phyloP scores from a whole-genome alignment of 768 basidiomycete genomes.

The Pleurotus eryngii region DNA sequence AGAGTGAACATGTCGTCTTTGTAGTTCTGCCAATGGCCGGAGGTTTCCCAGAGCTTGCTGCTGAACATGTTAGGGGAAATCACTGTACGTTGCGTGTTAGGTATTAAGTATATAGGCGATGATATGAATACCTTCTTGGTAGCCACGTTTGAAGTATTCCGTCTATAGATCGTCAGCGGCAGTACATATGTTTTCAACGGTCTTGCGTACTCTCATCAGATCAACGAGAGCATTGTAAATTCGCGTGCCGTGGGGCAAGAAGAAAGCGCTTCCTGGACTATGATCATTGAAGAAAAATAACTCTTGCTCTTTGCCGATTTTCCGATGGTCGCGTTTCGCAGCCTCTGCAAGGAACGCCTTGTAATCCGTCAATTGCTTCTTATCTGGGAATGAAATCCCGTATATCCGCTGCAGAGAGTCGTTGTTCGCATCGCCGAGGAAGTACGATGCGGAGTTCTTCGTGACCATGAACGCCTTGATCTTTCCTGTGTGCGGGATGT shows the following conservation, averaged over 20 bases:
- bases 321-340: constrained; percentile 95
- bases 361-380: constrained; percentile 92
- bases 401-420: constrained; percentile 96
- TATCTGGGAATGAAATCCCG: constrained; percentile 98
- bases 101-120: neutral
- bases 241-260: constrained; percentile 93
- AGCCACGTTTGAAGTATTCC: constrained; percentile 94
- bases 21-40: constrained; percentile 98
- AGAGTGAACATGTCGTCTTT: constrained; percentile 97
- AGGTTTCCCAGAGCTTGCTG: constrained; percentile 95
- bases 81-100: constrained; percentile 41
- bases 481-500: constrained; percentile 95
- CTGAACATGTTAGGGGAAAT: constrained; percentile 98
- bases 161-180: constrained; percentile 37
- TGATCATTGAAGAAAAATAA: constrained; percentile 98
- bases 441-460: constrained; percentile 99
- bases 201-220: constrained; percentile 72
- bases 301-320: constrained; percentile 98
- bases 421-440: constrained; percentile 90
- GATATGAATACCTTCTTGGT: constrained; percentile 72
- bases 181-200: neutral
- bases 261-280: constrained; percentile 94
- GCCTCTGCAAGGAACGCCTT: constrained; percentile 95
- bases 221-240: constrained; percentile 95
- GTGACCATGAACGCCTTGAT: constrained; percentile 98